Evolutionary conservation across 306 rosid species (phyloP), one percentile per base, ranked within the genome.

Genomic region (Elaeagnus macrophylla): DNA sequence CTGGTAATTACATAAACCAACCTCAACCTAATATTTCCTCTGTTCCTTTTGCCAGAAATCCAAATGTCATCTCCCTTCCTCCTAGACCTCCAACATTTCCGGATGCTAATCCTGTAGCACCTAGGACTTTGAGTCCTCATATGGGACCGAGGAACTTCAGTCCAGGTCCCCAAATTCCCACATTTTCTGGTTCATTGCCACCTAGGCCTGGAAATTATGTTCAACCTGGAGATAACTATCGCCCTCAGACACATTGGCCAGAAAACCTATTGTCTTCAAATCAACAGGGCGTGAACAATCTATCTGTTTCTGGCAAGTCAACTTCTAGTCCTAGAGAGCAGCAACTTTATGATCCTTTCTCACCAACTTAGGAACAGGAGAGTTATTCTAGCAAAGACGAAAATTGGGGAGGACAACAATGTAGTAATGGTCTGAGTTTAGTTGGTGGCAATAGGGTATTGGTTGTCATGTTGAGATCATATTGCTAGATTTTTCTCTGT

Each of bases 331-430:
- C 82, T 9, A 80, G 79, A 7, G 99, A 83, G 64, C 94, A 60
- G 52, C 84, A 82, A 75, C 73, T 87, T 60, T 91, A 91, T 62
- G 99, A 91, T 77, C 99, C 95, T n/a, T 91, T 91, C 73, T 76
- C 95, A 7, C 96, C 95, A 20, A 78, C 93, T 20, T 82, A 16
- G 69, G n/a, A 54, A 53, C 77, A 39, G 55, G 78, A 66, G 64
- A 77, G 62, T 54, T 67, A 80, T 67, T 76, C 69, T 7, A 58
- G 72, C 10, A 53, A 69, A 52, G 49, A 68, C 75, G 54, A 72
- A 57, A 56, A 67, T 5, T 8, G 13, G 6, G 38, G 39, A 19
- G 43, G 59, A 51, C 17, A 60, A 48, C 65, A 68, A 54, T 51
- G 16, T 55, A 3, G 7, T 41, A 5, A 40, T 17, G 12, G 38